Conservation (phyloP, 2,329 filamentous ascomycete genomes). For the Orbilia javanica region DNA sequence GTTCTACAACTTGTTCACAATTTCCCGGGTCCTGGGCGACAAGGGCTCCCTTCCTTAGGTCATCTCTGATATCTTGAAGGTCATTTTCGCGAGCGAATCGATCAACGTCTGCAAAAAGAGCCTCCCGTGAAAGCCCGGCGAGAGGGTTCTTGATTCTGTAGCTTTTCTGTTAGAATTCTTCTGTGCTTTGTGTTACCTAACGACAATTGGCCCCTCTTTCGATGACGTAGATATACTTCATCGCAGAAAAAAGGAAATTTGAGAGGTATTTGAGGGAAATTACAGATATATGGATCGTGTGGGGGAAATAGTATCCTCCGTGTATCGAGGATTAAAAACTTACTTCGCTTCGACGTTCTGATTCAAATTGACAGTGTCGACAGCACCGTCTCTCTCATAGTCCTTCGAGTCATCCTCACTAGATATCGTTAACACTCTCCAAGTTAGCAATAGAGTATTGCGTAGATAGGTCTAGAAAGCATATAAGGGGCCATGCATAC, state of each 20-base stretch:
- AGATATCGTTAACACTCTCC: neutral
- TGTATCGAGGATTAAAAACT: neutral
- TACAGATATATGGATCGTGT: neutral
- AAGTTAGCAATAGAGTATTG: slow-evolving; percentile 24
- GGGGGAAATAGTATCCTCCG: neutral
- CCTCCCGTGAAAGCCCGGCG: slow-evolving; percentile 69
- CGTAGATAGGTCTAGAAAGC: neutral
- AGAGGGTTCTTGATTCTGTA: slow-evolving; percentile 72
- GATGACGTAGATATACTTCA: slow-evolving; percentile 5
- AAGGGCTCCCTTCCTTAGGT: slow-evolving; percentile 78
- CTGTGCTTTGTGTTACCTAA: slow-evolving; percentile 8
- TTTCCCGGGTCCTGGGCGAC: slow-evolving; percentile 77
- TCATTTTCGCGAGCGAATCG: slow-evolving; percentile 74
- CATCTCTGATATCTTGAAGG: slow-evolving; percentile 71
- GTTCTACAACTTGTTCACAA: slow-evolving; percentile 74
- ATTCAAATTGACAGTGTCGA: slow-evolving; percentile 41
- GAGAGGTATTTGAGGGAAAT: slow-evolving; percentile 3
- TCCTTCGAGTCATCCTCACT: slow-evolving; percentile 48
- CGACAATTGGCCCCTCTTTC: neutral
- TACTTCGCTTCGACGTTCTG: slow-evolving; percentile 55
- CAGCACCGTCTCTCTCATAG: slow-evolving; percentile 37
- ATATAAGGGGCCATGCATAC: slow-evolving; percentile 5
- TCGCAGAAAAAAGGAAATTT: neutral
- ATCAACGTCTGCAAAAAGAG: slow-evolving; percentile 71
- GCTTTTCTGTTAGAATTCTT: neutral